Conservation (phyloP, 805 yeast genomes). For the Kuraishia hungarica region DNA sequence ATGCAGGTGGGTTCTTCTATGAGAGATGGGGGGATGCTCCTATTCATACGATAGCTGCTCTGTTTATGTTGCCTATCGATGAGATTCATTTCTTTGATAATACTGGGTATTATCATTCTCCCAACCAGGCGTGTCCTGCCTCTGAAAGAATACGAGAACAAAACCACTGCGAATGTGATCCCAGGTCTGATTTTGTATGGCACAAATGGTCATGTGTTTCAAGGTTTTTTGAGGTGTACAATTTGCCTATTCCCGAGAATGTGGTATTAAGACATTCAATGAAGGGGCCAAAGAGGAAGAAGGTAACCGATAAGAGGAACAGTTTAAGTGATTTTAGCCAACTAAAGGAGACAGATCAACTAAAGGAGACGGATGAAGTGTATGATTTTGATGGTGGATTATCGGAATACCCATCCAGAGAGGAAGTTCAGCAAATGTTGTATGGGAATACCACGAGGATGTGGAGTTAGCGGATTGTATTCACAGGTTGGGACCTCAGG, state of each 20-base stretch:
- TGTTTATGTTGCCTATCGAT: constrained; percentile 39
- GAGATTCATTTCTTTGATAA: constrained; percentile 1
- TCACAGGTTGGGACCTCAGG: too few relatives aligned
- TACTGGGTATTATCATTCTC: constrained; percentile 45
- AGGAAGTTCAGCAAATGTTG: background rate
- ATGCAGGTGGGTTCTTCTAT: constrained; percentile 61
- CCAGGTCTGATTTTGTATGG: constrained; percentile 41
- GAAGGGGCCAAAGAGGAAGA: constrained; percentile 1
- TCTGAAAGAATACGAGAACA: constrained; percentile 31
- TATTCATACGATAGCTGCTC: constrained; percentile 56
- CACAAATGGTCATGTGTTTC: constrained; percentile 43
- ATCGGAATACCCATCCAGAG: background rate
- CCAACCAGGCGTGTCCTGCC: constrained; percentile 52
- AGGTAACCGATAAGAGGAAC: background rate
- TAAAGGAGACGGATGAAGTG: too few relatives aligned
- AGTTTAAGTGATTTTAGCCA: too few relatives aligned
- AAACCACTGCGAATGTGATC: constrained; percentile 42
- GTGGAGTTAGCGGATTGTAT: background rate
- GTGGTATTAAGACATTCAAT: constrained; percentile 4
- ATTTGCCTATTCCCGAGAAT: constrained; percentile 8
- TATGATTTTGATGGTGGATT: too few relatives aligned
- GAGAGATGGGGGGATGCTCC: constrained; percentile 83
- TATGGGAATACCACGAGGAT: background rate
- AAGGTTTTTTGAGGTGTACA: constrained; percentile 23
- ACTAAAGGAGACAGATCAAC: too few relatives aligned